phyloP scores from a whole-genome alignment of 371 early-diverging fungal species.

The Rhizopus arrhizus region DNA sequence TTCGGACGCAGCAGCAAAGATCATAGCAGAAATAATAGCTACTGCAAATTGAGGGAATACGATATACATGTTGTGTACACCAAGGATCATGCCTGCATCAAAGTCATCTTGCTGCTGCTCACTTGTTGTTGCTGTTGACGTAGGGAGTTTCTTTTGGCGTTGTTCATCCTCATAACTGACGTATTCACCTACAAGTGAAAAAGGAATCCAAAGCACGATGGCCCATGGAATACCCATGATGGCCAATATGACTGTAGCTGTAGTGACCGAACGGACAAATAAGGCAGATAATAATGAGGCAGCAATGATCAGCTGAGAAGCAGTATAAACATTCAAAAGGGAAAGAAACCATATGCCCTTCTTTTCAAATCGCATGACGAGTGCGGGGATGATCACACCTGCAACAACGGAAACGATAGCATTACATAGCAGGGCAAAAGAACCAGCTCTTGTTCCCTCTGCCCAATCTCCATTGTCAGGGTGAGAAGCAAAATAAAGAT shows the following conservation, averaged over 20 bases:
- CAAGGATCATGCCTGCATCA: conserved; percentile 73
- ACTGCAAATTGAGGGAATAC: conserved; percentile 79
- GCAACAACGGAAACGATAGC: conserved; percentile 64
- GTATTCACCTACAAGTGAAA: conserved; percentile 73
- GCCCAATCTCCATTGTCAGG: conserved; percentile 39
- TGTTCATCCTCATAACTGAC: conserved; percentile 50
- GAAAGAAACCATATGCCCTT: conserved; percentile 19
- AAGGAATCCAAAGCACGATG: conserved; percentile 75
- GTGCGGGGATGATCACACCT: conserved; percentile 58
- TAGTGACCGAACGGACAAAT: conserved; percentile 47
- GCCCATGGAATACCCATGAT: conserved; percentile 76
- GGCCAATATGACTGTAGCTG: conserved; percentile 62
- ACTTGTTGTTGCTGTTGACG: neutral
- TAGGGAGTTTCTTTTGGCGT: conserved; percentile 11
- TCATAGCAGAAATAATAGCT: conserved; percentile 56
- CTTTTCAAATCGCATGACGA: conserved; percentile 27
- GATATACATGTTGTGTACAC: conserved; percentile 84
- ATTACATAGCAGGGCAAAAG: conserved; percentile 68
- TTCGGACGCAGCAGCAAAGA: conserved; percentile 54
- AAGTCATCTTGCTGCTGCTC: conserved; percentile 45
- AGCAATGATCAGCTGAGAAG: conserved; percentile 58
- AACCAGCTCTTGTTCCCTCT: conserved; percentile 65
- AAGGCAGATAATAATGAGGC: conserved; percentile 56
- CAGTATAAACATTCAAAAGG: conserved; percentile 59
- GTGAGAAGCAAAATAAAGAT: conserved; percentile 50